phyloP scores from a whole-genome alignment of 2,329 filamentous ascomycete genomes.

The Chaetomium sp. region DNA sequence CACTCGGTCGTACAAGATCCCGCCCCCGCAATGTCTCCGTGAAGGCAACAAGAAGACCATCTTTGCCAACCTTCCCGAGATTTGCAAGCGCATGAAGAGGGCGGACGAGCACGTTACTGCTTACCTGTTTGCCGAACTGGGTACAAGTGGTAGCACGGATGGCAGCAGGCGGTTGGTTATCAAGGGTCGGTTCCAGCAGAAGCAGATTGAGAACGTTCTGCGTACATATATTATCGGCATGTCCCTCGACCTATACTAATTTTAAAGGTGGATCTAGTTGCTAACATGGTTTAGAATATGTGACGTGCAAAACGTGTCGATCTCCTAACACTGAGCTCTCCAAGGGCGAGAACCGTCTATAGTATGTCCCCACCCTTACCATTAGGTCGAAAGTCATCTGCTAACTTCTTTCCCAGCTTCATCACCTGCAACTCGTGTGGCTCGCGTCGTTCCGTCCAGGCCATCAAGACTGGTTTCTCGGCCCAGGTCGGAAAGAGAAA shows the following conservation, averaged over 20 bases:
- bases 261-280: background rate
- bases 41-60: constrained; percentile 99
- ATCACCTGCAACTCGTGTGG: constrained; percentile 91
- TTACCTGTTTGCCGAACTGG: constrained; percentile 96
- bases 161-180: constrained; percentile 90
- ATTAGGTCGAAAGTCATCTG: background rate
- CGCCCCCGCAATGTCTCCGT: constrained; percentile 94
- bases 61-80: constrained; percentile 97
- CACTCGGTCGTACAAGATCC: constrained; percentile 97
- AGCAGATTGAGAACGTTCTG: constrained; percentile 96
- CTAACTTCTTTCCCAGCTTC: constrained; percentile 45
- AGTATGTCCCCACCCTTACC: constrained; percentile 31
- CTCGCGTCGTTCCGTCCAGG: constrained; percentile 79
- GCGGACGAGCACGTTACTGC: constrained; percentile 96
- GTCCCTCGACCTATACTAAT: constrained; percentile 21
- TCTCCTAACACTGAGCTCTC: constrained; percentile 91
- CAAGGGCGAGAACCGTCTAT: constrained; percentile 98
- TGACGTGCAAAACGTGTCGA: constrained; percentile 97
- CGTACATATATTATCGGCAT: constrained; percentile 81
- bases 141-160: constrained; percentile 92
- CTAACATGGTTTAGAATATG: constrained; percentile 66
- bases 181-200: constrained; percentile 99
- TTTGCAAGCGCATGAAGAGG: constrained; percentile 99
- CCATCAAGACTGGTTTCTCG: constrained; percentile 99
- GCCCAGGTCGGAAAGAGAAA: constrained; percentile 98